phyloP scores from a whole-genome alignment of 2,329 filamentous ascomycete genomes.

The Penicillium sp. region DNA sequence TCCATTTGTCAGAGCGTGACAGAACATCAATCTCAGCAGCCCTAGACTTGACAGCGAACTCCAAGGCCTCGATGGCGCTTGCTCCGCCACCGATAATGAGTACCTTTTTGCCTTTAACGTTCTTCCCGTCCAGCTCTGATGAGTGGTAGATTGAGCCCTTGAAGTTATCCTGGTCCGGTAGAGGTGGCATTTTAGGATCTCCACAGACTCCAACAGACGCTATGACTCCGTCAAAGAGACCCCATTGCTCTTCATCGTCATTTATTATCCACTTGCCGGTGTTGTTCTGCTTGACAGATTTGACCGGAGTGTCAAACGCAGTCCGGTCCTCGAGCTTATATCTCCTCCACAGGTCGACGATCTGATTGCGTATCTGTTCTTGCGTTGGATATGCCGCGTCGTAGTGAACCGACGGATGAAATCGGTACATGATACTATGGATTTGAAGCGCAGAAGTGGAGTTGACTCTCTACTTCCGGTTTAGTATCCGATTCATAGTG shows the following conservation, averaged over 20 bases:
- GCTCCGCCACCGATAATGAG: slow-evolving; percentile 77
- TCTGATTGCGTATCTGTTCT: slow-evolving; percentile 74
- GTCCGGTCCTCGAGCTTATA: slow-evolving; percentile 75
- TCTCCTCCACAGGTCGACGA: slow-evolving; percentile 72
- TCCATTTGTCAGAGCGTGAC: slow-evolving; percentile 82
- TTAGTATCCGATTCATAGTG: background rate
- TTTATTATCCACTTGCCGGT: slow-evolving; percentile 80
- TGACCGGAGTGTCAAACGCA: slow-evolving; percentile 71
- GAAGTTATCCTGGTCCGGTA: slow-evolving; percentile 74
- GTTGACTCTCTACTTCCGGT: slow-evolving; percentile 67
- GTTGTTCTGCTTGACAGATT: slow-evolving; percentile 70
- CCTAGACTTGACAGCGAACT: slow-evolving; percentile 72
- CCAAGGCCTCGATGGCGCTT: slow-evolving; percentile 79
- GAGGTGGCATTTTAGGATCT: slow-evolving; percentile 72
- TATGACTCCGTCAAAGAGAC: slow-evolving; percentile 78
- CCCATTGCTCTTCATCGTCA: slow-evolving; percentile 69
- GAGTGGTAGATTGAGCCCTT: slow-evolving; percentile 76
- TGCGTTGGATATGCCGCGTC: slow-evolving; percentile 76
- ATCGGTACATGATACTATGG: slow-evolving; percentile 85
- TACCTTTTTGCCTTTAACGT: slow-evolving; percentile 75
- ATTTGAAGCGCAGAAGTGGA: slow-evolving; percentile 83
- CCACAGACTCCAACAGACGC: slow-evolving; percentile 81
- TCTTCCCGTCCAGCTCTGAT: slow-evolving; percentile 72
- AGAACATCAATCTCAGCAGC: slow-evolving; percentile 74
- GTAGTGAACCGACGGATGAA: slow-evolving; percentile 80